Evolutionary conservation across 345 rosid species (phyloP).

Genomic region (Psidium guajava): DNA sequence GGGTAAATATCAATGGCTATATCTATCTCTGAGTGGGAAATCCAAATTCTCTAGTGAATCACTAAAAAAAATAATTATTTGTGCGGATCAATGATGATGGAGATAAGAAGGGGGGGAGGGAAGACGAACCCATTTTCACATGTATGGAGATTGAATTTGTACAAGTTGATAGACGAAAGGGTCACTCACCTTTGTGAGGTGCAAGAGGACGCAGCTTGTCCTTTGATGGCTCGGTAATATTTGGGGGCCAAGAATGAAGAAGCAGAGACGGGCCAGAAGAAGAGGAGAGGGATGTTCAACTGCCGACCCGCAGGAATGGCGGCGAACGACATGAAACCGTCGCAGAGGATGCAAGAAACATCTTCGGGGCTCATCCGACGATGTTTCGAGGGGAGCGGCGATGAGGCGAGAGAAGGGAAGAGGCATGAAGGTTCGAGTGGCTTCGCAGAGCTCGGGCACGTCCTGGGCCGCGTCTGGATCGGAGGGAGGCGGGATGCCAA

Average conservation of each 20-base stretch:
- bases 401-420: not conserved
- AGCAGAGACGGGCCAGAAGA: constrained; percentile 1
- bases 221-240: not conserved
- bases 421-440: not conserved
- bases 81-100: no score
- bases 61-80: no score
- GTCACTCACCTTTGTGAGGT: constrained; percentile 10
- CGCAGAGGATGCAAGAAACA: not conserved
- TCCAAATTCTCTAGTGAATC: no score
- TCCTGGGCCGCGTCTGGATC: not conserved
- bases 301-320: not conserved
- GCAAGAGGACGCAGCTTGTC: constrained; percentile 2
- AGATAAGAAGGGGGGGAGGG: not conserved
- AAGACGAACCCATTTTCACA: not conserved
- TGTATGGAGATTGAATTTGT: not conserved
- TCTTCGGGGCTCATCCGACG: not conserved
- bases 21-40: no score
- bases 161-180: not conserved
- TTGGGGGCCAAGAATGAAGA: not conserved
- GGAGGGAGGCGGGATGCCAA: constrained; percentile 4
- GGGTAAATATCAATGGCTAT: no score
- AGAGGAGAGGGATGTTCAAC: not conserved
- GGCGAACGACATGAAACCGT: not conserved
- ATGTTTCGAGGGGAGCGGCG: not conserved
- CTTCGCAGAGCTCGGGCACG: not conserved